Conservation (phyloP, 148 eudicot genomes). For the Mesembryanthemum crystallinum region DNA sequence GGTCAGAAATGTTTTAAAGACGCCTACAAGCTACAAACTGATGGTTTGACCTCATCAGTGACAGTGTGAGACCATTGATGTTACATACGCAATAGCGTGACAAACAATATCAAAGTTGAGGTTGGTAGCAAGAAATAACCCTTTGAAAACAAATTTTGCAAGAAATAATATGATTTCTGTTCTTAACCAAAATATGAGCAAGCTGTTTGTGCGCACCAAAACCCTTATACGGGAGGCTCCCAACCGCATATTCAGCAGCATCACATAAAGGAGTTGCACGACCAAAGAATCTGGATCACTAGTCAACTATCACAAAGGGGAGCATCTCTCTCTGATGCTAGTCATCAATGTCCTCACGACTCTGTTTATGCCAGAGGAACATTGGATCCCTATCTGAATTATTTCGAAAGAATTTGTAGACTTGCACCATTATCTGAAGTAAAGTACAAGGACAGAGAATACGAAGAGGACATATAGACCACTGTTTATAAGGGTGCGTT, state of each 20-base stretch:
- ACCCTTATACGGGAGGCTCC: neutral
- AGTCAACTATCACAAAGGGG: neutral
- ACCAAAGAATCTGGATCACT: neutral
- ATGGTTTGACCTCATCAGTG: neutral
- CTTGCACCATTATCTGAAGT: neutral
- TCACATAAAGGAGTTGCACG: neutral
- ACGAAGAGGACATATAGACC: neutral
- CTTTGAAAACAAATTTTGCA: neutral
- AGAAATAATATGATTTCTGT: neutral
- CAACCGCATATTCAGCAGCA: neutral
- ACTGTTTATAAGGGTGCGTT: slow-evolving; percentile 35
- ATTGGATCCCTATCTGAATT: neutral
- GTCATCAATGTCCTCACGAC: neutral
- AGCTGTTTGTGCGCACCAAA: neutral
- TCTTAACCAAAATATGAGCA: neutral
- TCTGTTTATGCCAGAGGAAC: neutral
- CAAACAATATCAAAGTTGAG: too few species aligned
- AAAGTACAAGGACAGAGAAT: neutral
- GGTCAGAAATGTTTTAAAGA: neutral
- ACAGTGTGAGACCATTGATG: neutral
- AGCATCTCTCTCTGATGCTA: slow-evolving; percentile 2
- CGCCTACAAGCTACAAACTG: neutral
- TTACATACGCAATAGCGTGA: neutral
- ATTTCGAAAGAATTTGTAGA: neutral
- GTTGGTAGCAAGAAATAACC: too few species aligned